Evolutionary conservation across 345 rosid species (phyloP).

Genomic region (Eutrema japonicum): DNA sequence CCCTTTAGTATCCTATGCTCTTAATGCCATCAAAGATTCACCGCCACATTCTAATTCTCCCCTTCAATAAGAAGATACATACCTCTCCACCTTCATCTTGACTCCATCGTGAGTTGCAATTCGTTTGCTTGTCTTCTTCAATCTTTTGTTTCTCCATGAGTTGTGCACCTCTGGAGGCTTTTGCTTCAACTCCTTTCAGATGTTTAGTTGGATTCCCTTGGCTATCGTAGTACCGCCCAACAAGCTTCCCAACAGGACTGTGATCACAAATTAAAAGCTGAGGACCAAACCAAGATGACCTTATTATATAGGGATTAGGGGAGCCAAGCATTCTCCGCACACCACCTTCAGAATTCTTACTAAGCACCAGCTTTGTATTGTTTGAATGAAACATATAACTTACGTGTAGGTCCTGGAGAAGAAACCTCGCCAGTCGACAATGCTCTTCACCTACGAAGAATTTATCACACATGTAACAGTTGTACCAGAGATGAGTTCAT

Average conservation of each 20-base stretch:
- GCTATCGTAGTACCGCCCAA: conserved; percentile 82
- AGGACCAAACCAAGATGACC: conserved; percentile 14
- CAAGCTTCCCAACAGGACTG: conserved; percentile 85
- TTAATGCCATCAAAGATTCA: background rate
- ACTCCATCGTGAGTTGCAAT: conserved; percentile 96
- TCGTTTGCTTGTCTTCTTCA: conserved; percentile 86
- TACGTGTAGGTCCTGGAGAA: conserved; percentile 80
- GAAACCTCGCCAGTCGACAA: conserved; percentile 92
- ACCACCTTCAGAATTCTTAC: background rate
- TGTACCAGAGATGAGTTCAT: conserved; percentile 19
- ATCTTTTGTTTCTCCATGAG: conserved; percentile 85
- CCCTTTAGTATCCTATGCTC: conserved; percentile 12
- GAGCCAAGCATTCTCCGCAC: conserved; percentile 7
- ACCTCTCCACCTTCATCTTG: conserved; percentile 94
- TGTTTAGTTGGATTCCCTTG: conserved; percentile 83
- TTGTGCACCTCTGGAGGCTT: conserved; percentile 91
- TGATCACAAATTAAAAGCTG: conserved; percentile 31
- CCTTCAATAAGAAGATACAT: conserved; percentile 13
- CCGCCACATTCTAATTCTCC: background rate
- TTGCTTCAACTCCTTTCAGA: conserved; percentile 92
- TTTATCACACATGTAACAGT: conserved; percentile 32
- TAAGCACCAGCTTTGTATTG: background rate
- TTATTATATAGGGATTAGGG: background rate
- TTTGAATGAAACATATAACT: conserved; percentile 44
- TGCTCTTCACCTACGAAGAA: conserved; percentile 71